These are phyloP conservation scores for Chamaecyparis obtusa DNA, from an alignment of 75 land plant species.

Conservation along the genomic window DNA sequence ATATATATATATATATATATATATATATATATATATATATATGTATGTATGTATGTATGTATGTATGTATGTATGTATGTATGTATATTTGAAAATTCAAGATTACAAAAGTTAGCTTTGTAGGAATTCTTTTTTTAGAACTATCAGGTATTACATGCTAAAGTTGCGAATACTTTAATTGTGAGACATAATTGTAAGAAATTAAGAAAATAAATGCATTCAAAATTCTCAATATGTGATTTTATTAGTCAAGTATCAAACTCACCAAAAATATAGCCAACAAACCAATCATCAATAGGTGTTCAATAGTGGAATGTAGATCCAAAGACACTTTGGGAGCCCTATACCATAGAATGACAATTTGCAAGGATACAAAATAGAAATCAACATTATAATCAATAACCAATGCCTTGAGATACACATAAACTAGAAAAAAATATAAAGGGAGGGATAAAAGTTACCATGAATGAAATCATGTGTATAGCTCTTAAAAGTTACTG, in stretches of 20 bases:
- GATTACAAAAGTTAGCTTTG: neutral
- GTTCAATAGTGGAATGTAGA: slow-evolving; percentile 72
- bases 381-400: neutral
- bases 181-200: neutral
- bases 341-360: slow-evolving; percentile 83
- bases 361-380: slow-evolving; percentile 26
- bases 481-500: slow-evolving; percentile 88
- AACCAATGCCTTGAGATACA: neutral
- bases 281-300: slow-evolving; percentile 90
- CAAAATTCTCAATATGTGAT: neutral
- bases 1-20: too few relatives aligned
- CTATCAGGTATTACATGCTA: neutral
- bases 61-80: too few relatives aligned
- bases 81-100: too few relatives aligned
- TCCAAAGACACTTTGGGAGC: slow-evolving; percentile 86
- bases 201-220: neutral
- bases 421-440: neutral
- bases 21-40: too few relatives aligned
- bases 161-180: neutral
- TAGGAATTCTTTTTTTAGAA: neutral
- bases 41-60: too few relatives aligned
- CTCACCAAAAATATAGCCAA: slow-evolving; percentile 86
- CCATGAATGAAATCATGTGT: slow-evolving; percentile 67
- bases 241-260: neutral
- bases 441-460: neutral